Percentiles rank a stretch among this genome's conserved stretches.
phyloP scores from a whole-genome alignment of 1,139 yeast genomes.

The Chernovozyma aurita region DNA sequence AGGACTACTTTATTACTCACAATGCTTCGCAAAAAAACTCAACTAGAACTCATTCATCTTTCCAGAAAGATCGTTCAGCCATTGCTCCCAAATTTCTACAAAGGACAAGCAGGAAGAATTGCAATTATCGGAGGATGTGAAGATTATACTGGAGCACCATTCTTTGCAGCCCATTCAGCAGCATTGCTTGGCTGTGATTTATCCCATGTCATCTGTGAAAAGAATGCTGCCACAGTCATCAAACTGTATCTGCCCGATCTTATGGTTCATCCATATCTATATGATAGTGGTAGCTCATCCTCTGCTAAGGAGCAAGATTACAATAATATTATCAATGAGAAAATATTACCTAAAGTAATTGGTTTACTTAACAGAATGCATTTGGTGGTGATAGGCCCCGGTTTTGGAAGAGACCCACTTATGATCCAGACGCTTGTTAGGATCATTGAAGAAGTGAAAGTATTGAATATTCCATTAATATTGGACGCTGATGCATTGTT shows the following conservation, averaged over 20 bases:
- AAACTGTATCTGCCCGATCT: constrained; percentile 87
- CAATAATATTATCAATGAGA: constrained; percentile 29
- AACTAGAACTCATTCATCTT: constrained; percentile 43
- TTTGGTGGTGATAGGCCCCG: constrained; percentile 88
- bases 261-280: constrained; percentile 92
- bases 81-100: constrained; percentile 63
- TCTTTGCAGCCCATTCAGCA: constrained; percentile 79
- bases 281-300: constrained; percentile 18
- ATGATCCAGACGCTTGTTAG: constrained; percentile 59
- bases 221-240: constrained; percentile 71
- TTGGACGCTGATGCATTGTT: constrained; percentile 88
- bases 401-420: constrained; percentile 75
- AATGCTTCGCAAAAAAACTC: constrained; percentile 30
- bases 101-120: constrained; percentile 90
- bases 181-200: constrained; percentile 85
- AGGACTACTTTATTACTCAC: too few species aligned
- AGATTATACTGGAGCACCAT: constrained; percentile 97
- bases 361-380: constrained; percentile 63
- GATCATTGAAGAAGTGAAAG: constrained; percentile 55
- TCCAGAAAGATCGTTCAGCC: constrained; percentile 71
- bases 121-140: constrained; percentile 92
- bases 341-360: constrained; percentile 52
- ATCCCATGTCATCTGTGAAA: constrained; percentile 82
- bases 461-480: constrained; percentile 51
- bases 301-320: constrained; percentile 4